Conservation (phyloP, 73 alveolate genomes). For the Paramecium sexaurelia region DNA sequence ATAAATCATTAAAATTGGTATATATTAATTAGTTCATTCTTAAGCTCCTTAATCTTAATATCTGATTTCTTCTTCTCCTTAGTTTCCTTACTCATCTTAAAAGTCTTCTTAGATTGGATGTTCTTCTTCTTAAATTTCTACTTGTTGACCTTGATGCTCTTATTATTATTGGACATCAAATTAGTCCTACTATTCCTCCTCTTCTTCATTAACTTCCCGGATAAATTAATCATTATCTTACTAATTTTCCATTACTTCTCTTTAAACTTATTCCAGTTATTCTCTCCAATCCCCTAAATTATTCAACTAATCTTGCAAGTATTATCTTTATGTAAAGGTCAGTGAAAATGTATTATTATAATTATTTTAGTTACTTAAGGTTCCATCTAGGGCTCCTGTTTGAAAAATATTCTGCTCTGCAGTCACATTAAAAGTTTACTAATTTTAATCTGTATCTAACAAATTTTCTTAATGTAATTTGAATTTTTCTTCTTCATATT, state of each 20-base stretch:
- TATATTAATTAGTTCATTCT: not conserved
- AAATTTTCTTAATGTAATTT: not conserved
- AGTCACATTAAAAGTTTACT: slow-evolving; percentile 6
- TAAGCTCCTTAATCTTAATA: slow-evolving; percentile 45
- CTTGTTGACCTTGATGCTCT: not conserved
- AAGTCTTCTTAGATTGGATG: not conserved
- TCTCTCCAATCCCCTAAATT: slow-evolving; percentile 33
- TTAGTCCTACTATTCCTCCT: not conserved
- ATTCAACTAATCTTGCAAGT: not conserved
- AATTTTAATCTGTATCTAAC: not conserved
- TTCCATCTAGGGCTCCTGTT: slow-evolving; percentile 39
- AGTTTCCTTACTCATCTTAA: slow-evolving; percentile 49
- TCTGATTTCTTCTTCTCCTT: slow-evolving; percentile 39
- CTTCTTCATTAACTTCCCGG: slow-evolving; percentile 36
- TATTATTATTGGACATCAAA: not conserved
- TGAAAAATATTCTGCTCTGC: not conserved
- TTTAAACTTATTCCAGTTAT: not conserved
- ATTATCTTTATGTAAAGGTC: not conserved
- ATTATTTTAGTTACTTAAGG: not conserved
- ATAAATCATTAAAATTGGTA: not conserved
- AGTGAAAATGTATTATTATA: not conserved
- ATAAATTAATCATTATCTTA: slow-evolving; percentile 39
- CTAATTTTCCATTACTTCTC: not conserved
- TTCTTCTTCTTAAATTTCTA: slow-evolving; percentile 12
- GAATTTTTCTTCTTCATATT: not conserved